A percentile compares a stretch with the other conserved stretches of the same genome.
Conservation (phyloP, 176 grass and related monocot genomes). For the Lolium multiflorum region DNA sequence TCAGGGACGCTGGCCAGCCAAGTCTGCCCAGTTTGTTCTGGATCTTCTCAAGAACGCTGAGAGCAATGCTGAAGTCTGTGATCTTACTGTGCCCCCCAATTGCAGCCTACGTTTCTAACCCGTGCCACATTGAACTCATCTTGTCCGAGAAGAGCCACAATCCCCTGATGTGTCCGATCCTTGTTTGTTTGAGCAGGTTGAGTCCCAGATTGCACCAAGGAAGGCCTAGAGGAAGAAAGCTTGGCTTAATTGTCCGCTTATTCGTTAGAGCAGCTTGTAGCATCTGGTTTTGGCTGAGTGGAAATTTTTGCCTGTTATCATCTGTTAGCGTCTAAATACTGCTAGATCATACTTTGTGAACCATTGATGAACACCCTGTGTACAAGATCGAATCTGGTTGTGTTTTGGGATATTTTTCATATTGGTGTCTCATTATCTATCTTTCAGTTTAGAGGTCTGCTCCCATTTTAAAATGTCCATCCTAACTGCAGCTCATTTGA, state of each 20-base stretch:
- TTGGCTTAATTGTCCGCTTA: not conserved
- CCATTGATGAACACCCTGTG: not conserved
- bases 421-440: no score
- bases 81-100: no score
- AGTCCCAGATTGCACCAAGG: slow-evolving; percentile 78
- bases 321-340: slow-evolving; percentile 23
- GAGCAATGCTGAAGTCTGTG: slow-evolving; percentile 89
- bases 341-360: not conserved
- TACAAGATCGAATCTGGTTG: not conserved
- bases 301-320: slow-evolving; percentile 44
- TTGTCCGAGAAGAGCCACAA: no score
- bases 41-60: slow-evolving; percentile 43
- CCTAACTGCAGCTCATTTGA: no score
- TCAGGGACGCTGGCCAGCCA: slow-evolving; percentile 84
- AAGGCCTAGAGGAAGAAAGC: slow-evolving; percentile 54
- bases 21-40: slow-evolving; percentile 82
- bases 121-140: not conserved
- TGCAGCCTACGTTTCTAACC: slow-evolving; percentile 86
- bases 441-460: no score
- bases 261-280: slow-evolving; percentile 36
- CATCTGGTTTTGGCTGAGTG: slow-evolving; percentile 6
- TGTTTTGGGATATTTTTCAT: no score
- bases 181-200: slow-evolving; percentile 46
- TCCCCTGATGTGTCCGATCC: no score
- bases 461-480: no score